These are phyloP conservation scores for Arctostaphylos glauca DNA, from an alignment of 148 eudicot genomes.

Conservation along the genomic window DNA sequence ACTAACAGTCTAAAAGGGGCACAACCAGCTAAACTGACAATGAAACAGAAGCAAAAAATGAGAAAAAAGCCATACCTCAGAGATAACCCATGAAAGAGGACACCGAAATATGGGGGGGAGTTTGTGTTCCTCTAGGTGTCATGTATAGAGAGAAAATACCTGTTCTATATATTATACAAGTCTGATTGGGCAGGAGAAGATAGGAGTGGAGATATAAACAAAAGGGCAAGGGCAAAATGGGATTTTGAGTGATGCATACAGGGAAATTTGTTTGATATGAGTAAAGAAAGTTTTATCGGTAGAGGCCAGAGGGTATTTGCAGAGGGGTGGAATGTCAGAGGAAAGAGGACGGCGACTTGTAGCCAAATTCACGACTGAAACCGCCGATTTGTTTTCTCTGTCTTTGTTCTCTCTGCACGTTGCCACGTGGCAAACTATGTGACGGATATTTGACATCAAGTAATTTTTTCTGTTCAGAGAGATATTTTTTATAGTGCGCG, in stretches of 20 bases:
- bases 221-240: constrained; percentile 21
- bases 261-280: not conserved
- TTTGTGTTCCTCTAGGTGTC: constrained; percentile 16
- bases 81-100: constrained; percentile 23
- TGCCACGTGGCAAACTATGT: constrained; percentile 17
- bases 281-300: too few species aligned
- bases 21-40: not conserved
- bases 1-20: not conserved
- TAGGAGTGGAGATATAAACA: not conserved
- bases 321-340: constrained; percentile 78
- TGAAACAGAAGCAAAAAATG: not conserved
- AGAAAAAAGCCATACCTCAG: constrained; percentile 35
- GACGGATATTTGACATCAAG: not conserved
- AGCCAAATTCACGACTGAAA: constrained; percentile 37
- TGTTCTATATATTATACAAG: not conserved
- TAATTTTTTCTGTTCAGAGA: too few species aligned
- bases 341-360: constrained; percentile 53
- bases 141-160: constrained; percentile 16
- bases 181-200: not conserved
- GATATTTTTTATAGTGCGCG: too few species aligned
- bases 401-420: constrained; percentile 9
- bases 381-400: constrained; percentile 32
- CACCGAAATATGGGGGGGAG: not conserved
- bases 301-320: not conserved
- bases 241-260: not conserved